Percentiles rank a stretch among this genome's conserved stretches.
Evolutionary conservation across 2,329 filamentous ascomycete genomes (phyloP).

Genomic region (Trichoderma afroharzianum): DNA sequence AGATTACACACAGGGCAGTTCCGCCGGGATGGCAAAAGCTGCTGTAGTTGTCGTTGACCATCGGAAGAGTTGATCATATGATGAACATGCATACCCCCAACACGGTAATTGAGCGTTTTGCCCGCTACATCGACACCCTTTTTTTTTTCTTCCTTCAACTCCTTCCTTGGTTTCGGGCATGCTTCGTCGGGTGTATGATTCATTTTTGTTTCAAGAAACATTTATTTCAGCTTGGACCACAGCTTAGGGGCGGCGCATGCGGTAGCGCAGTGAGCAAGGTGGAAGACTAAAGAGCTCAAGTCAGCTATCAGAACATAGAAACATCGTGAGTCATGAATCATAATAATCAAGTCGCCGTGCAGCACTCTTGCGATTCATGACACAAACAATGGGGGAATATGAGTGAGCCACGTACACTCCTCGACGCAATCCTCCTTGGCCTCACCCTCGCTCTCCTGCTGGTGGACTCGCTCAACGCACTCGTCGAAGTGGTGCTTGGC

Average conservation of each 20-base stretch:
- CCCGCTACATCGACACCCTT: not conserved
- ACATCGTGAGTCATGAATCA: not conserved
- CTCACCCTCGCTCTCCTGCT: slow-evolving; percentile 63
- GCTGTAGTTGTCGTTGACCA: slow-evolving; percentile 12
- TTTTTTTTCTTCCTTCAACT: not conserved
- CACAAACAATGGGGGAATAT: not conserved
- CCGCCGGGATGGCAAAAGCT: not conserved
- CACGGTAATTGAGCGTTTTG: not conserved
- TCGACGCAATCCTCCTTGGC: slow-evolving; percentile 95
- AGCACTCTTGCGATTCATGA: not conserved
- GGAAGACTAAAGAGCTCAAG: slow-evolving; percentile 70
- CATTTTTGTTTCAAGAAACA: not conserved
- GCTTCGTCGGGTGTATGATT: slow-evolving; percentile 1
- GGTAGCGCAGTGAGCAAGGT: slow-evolving; percentile 92
- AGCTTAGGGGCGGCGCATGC: slow-evolving; percentile 95
- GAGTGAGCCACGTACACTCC: slow-evolving; percentile 74
- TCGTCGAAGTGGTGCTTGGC: slow-evolving; percentile 98
- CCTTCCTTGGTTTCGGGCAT: not conserved
- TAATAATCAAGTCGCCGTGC: not conserved
- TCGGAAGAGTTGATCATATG: not conserved
- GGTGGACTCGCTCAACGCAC: slow-evolving; percentile 84
- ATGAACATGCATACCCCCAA: not conserved
- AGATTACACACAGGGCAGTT: slow-evolving; percentile 15
- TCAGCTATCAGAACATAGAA: not conserved
- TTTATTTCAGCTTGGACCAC: slow-evolving; percentile 88